These are phyloP conservation scores for Phytophthora boehmeriae DNA, from an alignment of 352 stramenopile genomes.

Conservation along the genomic window DNA sequence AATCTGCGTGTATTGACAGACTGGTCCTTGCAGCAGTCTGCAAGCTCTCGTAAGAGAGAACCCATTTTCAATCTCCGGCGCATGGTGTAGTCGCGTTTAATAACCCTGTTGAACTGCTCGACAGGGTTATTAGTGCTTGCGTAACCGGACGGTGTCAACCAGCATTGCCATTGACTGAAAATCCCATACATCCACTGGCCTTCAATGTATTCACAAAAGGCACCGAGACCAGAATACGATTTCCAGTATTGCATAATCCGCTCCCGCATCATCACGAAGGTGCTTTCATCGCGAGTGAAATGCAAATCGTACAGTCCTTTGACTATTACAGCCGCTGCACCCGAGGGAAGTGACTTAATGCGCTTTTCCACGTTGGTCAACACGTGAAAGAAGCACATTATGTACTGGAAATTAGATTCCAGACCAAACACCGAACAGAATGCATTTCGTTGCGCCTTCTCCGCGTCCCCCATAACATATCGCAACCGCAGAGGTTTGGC, in stretches of 20 bases:
- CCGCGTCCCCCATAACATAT: not conserved
- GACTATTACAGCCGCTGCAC: too few species aligned
- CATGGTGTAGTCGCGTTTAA: constrained; percentile 28
- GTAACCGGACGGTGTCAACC: constrained; percentile 4
- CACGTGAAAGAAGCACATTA: not conserved
- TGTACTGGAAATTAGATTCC: not conserved
- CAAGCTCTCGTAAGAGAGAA: not conserved
- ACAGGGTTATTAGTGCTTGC: constrained; percentile 29
- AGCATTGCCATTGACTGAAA: constrained; percentile 10
- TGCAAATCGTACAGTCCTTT: too few species aligned
- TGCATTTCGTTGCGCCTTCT: not conserved
- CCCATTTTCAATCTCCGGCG: not conserved
- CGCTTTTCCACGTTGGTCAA: too few species aligned
- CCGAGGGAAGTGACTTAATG: too few species aligned
- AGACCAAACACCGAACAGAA: not conserved
- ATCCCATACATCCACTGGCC: not conserved
- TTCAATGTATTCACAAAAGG: not conserved
- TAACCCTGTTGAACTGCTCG: constrained; percentile 22
- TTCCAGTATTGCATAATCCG: too few species aligned
- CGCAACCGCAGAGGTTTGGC: too few species aligned
- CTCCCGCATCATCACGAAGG: too few species aligned
- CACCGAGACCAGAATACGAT: not conserved
- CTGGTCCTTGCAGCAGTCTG: not conserved
- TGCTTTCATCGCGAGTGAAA: too few species aligned
- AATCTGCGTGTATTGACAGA: not conserved